Conservation (phyloP, 75 land plant genomes). For the Adiantum capillusveneris region DNA sequence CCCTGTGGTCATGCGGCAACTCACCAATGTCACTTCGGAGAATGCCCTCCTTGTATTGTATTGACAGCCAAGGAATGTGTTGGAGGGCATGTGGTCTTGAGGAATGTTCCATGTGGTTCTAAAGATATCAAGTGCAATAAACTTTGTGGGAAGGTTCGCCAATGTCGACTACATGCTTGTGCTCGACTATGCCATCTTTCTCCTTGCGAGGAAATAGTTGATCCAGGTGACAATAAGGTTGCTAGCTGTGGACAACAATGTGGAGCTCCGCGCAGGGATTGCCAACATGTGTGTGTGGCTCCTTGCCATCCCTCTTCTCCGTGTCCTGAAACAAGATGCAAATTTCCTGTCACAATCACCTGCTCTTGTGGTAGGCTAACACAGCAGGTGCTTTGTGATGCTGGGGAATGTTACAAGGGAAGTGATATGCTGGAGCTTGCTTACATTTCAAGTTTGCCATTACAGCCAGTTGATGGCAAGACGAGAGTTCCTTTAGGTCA, state of each 20-base stretch:
- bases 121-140: slow-evolving; percentile 88
- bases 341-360: slow-evolving; percentile 62
- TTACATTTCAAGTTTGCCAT: slow-evolving; percentile 27
- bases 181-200: slow-evolving; percentile 69
- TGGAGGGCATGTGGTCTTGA: slow-evolving; percentile 78
- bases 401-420: slow-evolving; percentile 49
- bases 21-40: slow-evolving; percentile 91
- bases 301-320: slow-evolving; percentile 67
- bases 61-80: slow-evolving; percentile 83
- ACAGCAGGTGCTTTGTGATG: slow-evolving; percentile 80
- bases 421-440: slow-evolving; percentile 56
- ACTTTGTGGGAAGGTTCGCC: slow-evolving; percentile 84
- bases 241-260: slow-evolving; percentile 82
- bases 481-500: slow-evolving; percentile 68
- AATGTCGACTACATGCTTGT: slow-evolving; percentile 97
- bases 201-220: slow-evolving; percentile 59
- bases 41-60: slow-evolving; percentile 91
- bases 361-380: slow-evolving; percentile 81
- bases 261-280: slow-evolving; percentile 94
- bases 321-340: slow-evolving; percentile 89
- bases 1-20: slow-evolving; percentile 88
- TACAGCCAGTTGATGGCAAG: slow-evolving; percentile 62
- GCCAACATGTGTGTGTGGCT: slow-evolving; percentile 81
- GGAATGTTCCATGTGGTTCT: slow-evolving; percentile 96
- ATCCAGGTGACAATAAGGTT: slow-evolving; percentile 11